Evolutionary conservation across 352 stramenopile species (phyloP), one percentile per base, ranked within the genome.

Genomic region (Phytophthora hibernalis): DNA sequence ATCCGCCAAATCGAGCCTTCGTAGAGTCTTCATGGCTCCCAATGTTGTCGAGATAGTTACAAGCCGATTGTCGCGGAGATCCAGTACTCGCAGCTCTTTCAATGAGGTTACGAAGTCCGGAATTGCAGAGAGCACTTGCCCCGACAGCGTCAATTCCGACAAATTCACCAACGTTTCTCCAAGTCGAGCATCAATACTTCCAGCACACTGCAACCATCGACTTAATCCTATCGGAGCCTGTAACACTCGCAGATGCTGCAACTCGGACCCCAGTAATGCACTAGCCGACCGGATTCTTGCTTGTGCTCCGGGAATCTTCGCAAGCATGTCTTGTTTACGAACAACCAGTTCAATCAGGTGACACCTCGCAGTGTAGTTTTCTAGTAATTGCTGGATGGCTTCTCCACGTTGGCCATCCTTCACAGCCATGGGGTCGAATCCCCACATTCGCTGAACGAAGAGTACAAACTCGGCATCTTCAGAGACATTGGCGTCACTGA

Each of bases 391-490:
- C 38, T 56, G 52, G 1, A 55, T 76, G 21, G 28, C 76, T 65
- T 58, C 65, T 60, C 20, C 77, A 54, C 40, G 66, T 30, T 49
- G 80, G 43, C 44, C 76, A 73, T 71, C 61, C 35, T 55, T 71
- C 28, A 75, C 51, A 1, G 38, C 50, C 12, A 64, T 59, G 3
- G 68, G 60, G 15, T 90, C 68, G 56, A 91, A 83, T 5, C 65
- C 57, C 83, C 82, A 92, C 54, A 88, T 64, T 1, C 81, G 81
- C 76, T 90, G 73, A 8, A 93, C 54, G 49, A 80, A 90, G 9
- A 68, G 62, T 3, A 89, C 67, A 43, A 91, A 93, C 45, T 87
- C 78, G 1, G 80, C 83, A 24, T 93, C 85, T 62, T 90, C 79
- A 0, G 65, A 43, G 5, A 49, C 52, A 47, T 75, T 85, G 15